These are phyloP conservation scores for Austroboletus eburneus DNA, from an alignment of 768 basidiomycete species.

Conservation along the genomic window DNA sequence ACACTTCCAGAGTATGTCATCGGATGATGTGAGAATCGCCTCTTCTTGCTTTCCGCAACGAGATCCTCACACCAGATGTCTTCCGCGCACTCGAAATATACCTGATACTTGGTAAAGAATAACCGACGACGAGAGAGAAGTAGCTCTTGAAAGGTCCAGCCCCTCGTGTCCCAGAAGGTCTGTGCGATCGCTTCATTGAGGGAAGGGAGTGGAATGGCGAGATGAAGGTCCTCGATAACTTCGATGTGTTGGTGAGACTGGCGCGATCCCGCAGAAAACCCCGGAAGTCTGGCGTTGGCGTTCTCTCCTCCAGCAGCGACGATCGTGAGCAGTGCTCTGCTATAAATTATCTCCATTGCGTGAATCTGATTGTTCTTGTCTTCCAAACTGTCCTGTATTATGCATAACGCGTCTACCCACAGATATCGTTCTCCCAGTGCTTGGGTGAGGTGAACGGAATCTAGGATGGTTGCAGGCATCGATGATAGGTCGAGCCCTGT, in stretches of 20 bases:
- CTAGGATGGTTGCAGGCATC: slow-evolving; percentile 16
- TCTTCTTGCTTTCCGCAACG: slow-evolving; percentile 12
- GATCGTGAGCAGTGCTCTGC: slow-evolving; percentile 14
- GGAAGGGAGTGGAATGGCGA: slow-evolving; percentile 18
- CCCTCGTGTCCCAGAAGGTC: slow-evolving; percentile 18
- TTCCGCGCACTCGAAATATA: slow-evolving; percentile 19
- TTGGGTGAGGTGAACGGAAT: slow-evolving; percentile 18
- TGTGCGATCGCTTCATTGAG: slow-evolving; percentile 3
- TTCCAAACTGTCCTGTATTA: slow-evolving; percentile 17
- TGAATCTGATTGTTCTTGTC: slow-evolving; percentile 18
- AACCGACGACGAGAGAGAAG: slow-evolving; percentile 20
- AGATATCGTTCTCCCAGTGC: slow-evolving; percentile 20
- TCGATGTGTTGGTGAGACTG: slow-evolving; percentile 11
- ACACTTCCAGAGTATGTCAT: background rate
- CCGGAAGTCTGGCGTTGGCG: slow-evolving; percentile 11
- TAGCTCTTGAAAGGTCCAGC: slow-evolving; percentile 24
- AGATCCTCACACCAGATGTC: slow-evolving; percentile 25
- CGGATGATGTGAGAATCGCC: background rate
- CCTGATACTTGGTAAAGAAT: slow-evolving; percentile 19
- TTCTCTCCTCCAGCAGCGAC: slow-evolving; percentile 17
- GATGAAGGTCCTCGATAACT: slow-evolving; percentile 18
- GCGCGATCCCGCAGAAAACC: slow-evolving; percentile 10
- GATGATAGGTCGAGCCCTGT: slow-evolving; percentile 3
- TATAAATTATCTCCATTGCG: slow-evolving; percentile 18
- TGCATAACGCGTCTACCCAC: slow-evolving; percentile 25